These are phyloP conservation scores for Rosa persica DNA, from an alignment of 306 rosid genomes.

Conservation along the genomic window DNA sequence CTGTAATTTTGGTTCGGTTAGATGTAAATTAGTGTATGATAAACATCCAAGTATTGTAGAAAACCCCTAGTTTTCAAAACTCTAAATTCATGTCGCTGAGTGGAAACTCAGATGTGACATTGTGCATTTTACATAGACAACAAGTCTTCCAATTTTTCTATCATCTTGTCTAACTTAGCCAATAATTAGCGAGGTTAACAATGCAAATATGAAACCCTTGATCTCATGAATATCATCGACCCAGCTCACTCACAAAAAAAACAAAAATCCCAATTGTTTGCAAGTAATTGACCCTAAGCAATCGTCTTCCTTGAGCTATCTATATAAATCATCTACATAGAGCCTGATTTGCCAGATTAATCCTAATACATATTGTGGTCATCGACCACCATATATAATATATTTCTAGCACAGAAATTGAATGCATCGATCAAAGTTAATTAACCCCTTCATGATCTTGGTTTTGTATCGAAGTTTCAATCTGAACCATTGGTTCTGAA, in stretches of 20 bases:
- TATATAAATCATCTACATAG: background rate
- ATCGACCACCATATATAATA: background rate
- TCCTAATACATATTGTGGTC: conserved; percentile 3
- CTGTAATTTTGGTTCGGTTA: no score
- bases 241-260: background rate
- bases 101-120: background rate
- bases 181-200: background rate
- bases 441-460: background rate
- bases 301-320: background rate
- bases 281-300: background rate
- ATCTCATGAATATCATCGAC: conserved; percentile 5
- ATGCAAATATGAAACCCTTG: background rate
- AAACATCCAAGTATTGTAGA: no score
- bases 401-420: background rate
- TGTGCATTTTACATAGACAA: no score
- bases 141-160: background rate
- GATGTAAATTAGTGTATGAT: no score
- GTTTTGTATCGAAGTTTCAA: conserved; percentile 2
- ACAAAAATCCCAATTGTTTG: background rate
- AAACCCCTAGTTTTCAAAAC: no score
- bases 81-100: background rate
- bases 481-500: background rate
- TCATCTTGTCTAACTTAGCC: background rate
- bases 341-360: background rate
- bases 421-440: background rate